phyloP scores from a whole-genome alignment of 2,329 filamentous ascomycete species.

The Aspergillus unguis region DNA sequence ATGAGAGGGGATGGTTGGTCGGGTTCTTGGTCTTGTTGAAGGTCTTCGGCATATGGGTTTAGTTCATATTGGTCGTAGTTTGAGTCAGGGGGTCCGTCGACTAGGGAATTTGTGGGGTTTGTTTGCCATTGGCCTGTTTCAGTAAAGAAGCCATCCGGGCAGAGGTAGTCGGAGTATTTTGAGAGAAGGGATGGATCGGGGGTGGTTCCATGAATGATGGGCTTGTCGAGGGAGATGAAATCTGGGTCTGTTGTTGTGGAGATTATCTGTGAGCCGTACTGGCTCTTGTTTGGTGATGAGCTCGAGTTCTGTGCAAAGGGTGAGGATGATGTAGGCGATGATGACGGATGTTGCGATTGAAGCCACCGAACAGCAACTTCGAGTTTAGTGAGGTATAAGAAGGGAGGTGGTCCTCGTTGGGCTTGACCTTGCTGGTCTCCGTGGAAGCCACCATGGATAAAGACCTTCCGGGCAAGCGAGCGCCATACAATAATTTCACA shows the following conservation, averaged over 20 bases:
- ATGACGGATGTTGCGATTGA: constrained; percentile 45
- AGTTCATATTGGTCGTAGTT: constrained; percentile 46
- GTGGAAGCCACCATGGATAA: constrained; percentile 72
- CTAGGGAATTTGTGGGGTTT: constrained; percentile 22
- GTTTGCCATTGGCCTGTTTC: constrained; percentile 26
- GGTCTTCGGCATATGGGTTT: constrained; percentile 53
- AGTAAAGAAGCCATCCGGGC: constrained; percentile 35
- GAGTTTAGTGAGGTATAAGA: constrained; percentile 69
- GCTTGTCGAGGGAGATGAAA: constrained; percentile 24
- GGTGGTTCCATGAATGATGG: constrained; percentile 8
- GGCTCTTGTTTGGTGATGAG: neutral
- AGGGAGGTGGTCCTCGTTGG: constrained; percentile 60
- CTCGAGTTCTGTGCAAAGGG: neutral
- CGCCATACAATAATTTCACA: constrained; percentile 83
- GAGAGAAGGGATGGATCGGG: constrained; percentile 18
- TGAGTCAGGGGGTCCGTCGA: constrained; percentile 28
- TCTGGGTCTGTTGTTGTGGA: constrained; percentile 32
- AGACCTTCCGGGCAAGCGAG: constrained; percentile 72
- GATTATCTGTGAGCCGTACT: constrained; percentile 30
- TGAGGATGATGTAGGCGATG: constrained; percentile 3
- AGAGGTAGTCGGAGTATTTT: constrained; percentile 36
- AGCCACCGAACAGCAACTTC: constrained; percentile 62
- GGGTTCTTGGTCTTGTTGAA: constrained; percentile 16
- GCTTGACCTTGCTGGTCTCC: constrained; percentile 46
- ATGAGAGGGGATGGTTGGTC: constrained; percentile 45